These are phyloP conservation scores for Russula lepida DNA, from an alignment of 768 basidiomycete genomes.

Conservation along the genomic window DNA sequence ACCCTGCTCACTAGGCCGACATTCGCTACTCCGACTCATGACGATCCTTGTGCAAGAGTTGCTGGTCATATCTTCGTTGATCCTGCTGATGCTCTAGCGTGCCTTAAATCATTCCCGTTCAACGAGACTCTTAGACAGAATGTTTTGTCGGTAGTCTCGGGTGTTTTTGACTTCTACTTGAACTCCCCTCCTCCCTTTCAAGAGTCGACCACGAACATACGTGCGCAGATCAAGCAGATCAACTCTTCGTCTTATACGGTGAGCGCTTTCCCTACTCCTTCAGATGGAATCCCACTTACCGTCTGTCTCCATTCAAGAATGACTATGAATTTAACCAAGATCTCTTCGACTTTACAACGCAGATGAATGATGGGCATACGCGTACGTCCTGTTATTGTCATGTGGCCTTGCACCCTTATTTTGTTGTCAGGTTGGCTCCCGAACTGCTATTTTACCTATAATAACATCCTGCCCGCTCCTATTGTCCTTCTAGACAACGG, in stretches of 20 bases:
- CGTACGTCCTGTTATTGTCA: slow-evolving; percentile 29
- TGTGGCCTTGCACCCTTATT: background rate
- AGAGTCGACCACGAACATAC: slow-evolving; percentile 47
- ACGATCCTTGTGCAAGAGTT: slow-evolving; percentile 27
- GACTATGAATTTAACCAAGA: slow-evolving; percentile 59
- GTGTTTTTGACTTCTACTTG: slow-evolving; percentile 33
- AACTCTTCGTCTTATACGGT: slow-evolving; percentile 42
- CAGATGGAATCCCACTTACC: background rate
- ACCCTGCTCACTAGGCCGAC: background rate
- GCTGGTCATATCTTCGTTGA: slow-evolving; percentile 36
- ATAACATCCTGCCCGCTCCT: slow-evolving; percentile 49
- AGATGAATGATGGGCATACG: slow-evolving; percentile 60
- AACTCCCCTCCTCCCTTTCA: slow-evolving; percentile 32
- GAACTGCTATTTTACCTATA: slow-evolving; percentile 38
- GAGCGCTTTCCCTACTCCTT: background rate
- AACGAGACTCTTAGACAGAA: slow-evolving; percentile 34
- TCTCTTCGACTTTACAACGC: slow-evolving; percentile 45
- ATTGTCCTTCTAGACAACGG: slow-evolving; percentile 24
- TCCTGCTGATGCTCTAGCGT: slow-evolving; percentile 46
- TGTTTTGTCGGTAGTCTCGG: slow-evolving; percentile 28
- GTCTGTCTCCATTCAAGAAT: slow-evolving; percentile 33
- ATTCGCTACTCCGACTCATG: background rate
- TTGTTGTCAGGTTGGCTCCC: slow-evolving; percentile 43
- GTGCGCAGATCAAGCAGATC: slow-evolving; percentile 40
- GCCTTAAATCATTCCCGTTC: slow-evolving; percentile 31